Evolutionary conservation across 192 early-diverging fungal genomes (phyloP), one percentile per base, ranked within the genome.

Genomic region (Coemansia sp.): DNA sequence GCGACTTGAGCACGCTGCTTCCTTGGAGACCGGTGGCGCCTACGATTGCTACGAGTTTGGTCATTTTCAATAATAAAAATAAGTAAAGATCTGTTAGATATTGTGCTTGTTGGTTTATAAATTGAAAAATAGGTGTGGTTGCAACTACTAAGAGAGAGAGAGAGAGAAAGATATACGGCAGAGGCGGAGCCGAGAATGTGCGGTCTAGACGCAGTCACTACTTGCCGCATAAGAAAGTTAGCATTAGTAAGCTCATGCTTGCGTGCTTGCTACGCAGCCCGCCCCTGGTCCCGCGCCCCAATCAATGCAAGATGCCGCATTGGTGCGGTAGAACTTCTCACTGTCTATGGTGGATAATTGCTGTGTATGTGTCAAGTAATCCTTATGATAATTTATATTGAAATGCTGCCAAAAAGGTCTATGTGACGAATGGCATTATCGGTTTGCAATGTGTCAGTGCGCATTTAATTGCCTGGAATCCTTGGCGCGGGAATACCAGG

Each of bases 11-110:
- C 3, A 83, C 75, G 55, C 80, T 83, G 55, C 75, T 70, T 12
- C 80, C 80, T 24, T 83, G 75, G 8, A 72, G 64, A 3, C 80
- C 80, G 24, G 80, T 78, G 34, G 80, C 80, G 15, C 80, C 80
- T 31, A 76, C 36, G 44, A 83, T 72, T 10, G 75, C 75, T 39
- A 78, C 44, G 15, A 62, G 36, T 34, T 71, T 73, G 34, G 47
- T n/a, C 72, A 83, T 81, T 16, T 49, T 50, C 43, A 34, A 46
- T 27, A 27, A 27, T 27, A 27, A 27, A 1, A 27, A 27, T 1
- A 27, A 33, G 15, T 31, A 31, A 62, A 62, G 60, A 60, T 20
- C 1, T 33, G 6, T 33, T 11, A 2, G 33, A 46, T n/a, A 16
- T 29, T 18, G 15, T 33, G 29, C 22, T 11, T 41, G 38, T 41